Percentiles rank a stretch among this genome's conserved stretches.
Evolutionary conservation across 2,329 filamentous ascomycete genomes (phyloP).

Genomic region (Phoma sp.): DNA sequence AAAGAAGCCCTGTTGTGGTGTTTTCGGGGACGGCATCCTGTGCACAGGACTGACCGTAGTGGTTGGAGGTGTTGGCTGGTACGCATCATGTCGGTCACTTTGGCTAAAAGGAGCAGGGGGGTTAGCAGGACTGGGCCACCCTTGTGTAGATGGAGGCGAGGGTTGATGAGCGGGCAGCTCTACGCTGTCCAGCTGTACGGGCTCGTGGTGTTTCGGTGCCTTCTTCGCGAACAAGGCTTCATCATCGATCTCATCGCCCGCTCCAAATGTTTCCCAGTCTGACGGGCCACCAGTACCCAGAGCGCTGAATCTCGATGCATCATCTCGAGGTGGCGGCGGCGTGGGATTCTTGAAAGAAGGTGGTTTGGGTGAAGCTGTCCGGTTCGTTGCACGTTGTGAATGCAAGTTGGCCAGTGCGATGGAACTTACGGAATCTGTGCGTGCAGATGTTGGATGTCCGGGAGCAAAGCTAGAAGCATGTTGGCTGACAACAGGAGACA

Average conservation of each 20-base stretch:
- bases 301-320: conserved; percentile 41
- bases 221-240: conserved; percentile 44
- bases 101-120: conserved; percentile 25
- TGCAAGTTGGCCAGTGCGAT: conserved; percentile 41
- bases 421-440: conserved; percentile 43
- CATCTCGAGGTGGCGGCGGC: conserved; percentile 37
- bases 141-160: conserved; percentile 34
- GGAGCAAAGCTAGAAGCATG: conserved; percentile 36
- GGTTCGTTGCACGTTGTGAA: conserved; percentile 33
- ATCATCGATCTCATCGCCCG: conserved; percentile 44
- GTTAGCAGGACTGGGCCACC: conserved; percentile 43
- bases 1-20: conserved; percentile 29
- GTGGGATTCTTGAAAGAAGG: conserved; percentile 26
- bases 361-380: conserved; percentile 37
- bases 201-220: no score
- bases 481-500: conserved; percentile 42
- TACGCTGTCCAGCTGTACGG: conserved; percentile 34
- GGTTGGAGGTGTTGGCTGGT: conserved; percentile 44
- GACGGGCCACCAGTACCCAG: conserved; percentile 46
- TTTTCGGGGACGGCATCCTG: conserved; percentile 19
- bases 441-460: conserved; percentile 23
- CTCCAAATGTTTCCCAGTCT: conserved; percentile 49
- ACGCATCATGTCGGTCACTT: conserved; percentile 29
- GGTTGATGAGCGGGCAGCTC: conserved; percentile 39
- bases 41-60: conserved; percentile 26